Percentiles rank a stretch among this genome's conserved stretches.
Evolutionary conservation across 805 yeast species (phyloP).

Genomic region (Starmerella asiatica): DNA sequence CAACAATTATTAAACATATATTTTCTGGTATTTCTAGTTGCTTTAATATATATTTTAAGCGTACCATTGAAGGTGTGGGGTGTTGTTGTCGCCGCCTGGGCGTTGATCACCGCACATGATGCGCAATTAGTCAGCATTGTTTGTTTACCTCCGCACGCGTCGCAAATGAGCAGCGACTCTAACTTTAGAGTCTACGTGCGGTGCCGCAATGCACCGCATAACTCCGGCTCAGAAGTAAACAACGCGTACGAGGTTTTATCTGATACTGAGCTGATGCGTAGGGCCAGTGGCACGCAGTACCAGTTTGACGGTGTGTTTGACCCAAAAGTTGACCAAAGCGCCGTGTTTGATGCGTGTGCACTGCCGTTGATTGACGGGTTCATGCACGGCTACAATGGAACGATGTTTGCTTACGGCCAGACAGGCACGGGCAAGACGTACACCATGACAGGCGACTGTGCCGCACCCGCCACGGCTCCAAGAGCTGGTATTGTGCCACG

Average conservation of each 20-base stretch:
- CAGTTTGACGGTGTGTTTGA: constrained; percentile 73
- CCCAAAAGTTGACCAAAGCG: constrained; percentile 59
- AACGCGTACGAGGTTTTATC: neutral
- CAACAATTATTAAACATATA: too few relatives aligned
- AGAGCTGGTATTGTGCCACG: constrained; percentile 55
- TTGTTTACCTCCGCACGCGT: neutral
- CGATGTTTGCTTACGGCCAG: constrained; percentile 80
- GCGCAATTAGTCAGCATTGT: too few relatives aligned
- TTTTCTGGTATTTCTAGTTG: too few relatives aligned
- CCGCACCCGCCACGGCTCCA: constrained; percentile 5
- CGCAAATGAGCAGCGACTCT: constrained; percentile 3
- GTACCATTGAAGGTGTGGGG: too few relatives aligned
- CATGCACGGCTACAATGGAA: constrained; percentile 43
- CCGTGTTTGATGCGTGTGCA: constrained; percentile 55
- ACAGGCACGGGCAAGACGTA: constrained; percentile 80
- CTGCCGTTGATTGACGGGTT: constrained; percentile 52
- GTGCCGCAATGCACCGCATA: too few relatives aligned
- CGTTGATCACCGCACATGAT: too few relatives aligned
- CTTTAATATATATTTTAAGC: too few relatives aligned
- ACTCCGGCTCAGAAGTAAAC: neutral
- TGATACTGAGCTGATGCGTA: constrained; percentile 2
- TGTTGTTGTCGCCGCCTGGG: too few relatives aligned
- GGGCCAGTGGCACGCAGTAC: constrained; percentile 36
- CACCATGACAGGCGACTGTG: constrained; percentile 59
- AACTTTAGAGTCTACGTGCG: constrained; percentile 15